A percentile compares a stretch with the other conserved stretches of the same genome.
These are phyloP conservation scores for Hyaloscypha hepaticicola DNA, from an alignment of 495 filamentous ascomycete species.

Conservation along the genomic window DNA sequence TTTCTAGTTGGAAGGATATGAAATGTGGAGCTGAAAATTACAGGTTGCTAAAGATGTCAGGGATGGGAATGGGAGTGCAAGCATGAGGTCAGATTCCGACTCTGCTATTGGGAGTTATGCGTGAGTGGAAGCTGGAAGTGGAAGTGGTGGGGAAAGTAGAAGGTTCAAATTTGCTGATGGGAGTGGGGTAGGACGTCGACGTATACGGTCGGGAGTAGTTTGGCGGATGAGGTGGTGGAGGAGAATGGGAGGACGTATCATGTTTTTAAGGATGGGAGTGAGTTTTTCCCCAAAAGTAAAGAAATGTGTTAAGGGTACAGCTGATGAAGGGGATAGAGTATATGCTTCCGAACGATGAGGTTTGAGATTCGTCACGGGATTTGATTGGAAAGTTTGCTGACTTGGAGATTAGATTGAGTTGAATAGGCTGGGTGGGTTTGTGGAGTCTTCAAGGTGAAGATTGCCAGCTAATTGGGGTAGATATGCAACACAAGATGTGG, in stretches of 20 bases:
- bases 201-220: neutral
- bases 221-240: slow-evolving; percentile 2
- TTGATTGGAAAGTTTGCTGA: neutral
- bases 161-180: too few relatives aligned
- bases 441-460: neutral
- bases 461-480: slow-evolving; percentile 8
- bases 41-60: neutral
- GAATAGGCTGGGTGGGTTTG: slow-evolving; percentile 11
- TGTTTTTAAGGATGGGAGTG: neutral
- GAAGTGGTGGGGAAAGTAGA: neutral
- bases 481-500: slow-evolving; percentile 7
- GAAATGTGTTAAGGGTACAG: neutral
- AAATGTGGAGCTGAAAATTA: neutral
- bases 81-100: neutral
- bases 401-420: slow-evolving; percentile 7
- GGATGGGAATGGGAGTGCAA: neutral
- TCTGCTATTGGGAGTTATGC: slow-evolving; percentile 7
- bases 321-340: slow-evolving; percentile 30
- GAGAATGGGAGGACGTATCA: slow-evolving; percentile 5
- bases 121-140: neutral
- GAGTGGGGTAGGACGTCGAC: neutral
- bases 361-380: slow-evolving; percentile 10
- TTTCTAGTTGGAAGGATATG: neutral
- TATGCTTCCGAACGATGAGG: slow-evolving; percentile 40
- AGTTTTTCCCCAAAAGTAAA: too few relatives aligned